Evolutionary conservation across 2,329 filamentous ascomycete genomes (phyloP), one percentile per base, ranked within the genome.

Genomic region (Stagonosporopsis vannaccii): DNA sequence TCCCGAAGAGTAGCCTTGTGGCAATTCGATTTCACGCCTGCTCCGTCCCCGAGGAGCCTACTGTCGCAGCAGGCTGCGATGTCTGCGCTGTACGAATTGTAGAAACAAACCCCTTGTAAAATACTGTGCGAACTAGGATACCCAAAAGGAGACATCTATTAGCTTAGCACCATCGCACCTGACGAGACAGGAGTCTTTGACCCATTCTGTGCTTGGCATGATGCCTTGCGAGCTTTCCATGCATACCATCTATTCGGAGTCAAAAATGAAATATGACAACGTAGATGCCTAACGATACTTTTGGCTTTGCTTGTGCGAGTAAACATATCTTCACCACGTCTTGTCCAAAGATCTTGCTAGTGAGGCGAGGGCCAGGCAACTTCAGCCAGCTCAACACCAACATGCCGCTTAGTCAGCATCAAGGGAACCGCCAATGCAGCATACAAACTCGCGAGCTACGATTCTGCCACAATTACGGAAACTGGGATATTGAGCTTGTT

Each of bases 1-100:
- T 2, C 51, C 59, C 9, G 69, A 67, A 23, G 69, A 73, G 13
- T 71, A 61, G 37, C 5, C 15, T 9, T 8, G 15, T 3, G 17
- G 9, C 7, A n/a, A 11, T 15, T 37, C 15, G 12, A 2, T 12
- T 12, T 5, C 7, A 46, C 4, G 8, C 12, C 4, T 17, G 6
- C 17, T 41, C 17, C 12, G 8, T 26, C 15, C 9, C 28, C 22
- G 17, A 4, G 13, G 13, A 39, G 2, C 22, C 22, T 25, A 2
- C 33, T 37, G 41, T 13, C 42, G 48, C 53, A 51, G 53, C 53
- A 51, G 53, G 53, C 53, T 51, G 53, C 47, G 42, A 51, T 33
- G 11, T 4, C 28, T 32, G 25, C 17, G 48, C 19, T 51, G 37
- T 56, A 43, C 6, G 13, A n/a, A 25, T 2, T 30, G 47, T 4